A percentile compares a stretch with the other conserved stretches of the same genome.
Evolutionary conservation across 768 basidiomycete genomes (phyloP).

Genomic region (Chiua virens): DNA sequence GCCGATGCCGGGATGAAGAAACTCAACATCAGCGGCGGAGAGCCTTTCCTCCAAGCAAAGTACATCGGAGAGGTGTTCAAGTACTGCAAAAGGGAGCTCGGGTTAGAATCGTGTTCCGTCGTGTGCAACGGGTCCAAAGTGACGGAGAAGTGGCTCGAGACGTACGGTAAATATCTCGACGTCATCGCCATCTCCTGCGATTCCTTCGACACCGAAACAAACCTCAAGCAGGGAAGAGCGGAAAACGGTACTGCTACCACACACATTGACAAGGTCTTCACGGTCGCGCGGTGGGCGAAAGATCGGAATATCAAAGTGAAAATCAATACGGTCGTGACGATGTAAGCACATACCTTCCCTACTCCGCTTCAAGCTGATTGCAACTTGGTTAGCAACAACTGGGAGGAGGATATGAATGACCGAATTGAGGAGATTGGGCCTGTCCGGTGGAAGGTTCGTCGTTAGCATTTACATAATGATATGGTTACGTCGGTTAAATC

Average conservation of each 20-base stretch:
- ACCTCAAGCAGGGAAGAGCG: constrained; percentile 27
- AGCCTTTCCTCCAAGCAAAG: too few relatives aligned
- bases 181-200: constrained; percentile 40
- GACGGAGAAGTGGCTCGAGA: constrained; percentile 36
- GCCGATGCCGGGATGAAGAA: constrained; percentile 34
- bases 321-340: constrained; percentile 33
- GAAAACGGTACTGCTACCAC: constrained; percentile 26
- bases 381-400: constrained; percentile 26
- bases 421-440: constrained; percentile 27
- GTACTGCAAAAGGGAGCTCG: constrained; percentile 33
- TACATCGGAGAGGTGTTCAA: constrained; percentile 35
- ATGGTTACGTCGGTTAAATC: not conserved
- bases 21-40: constrained; percentile 35
- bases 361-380: not conserved
- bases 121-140: constrained; percentile 35
- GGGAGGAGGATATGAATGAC: constrained; percentile 37
- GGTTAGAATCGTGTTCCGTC: constrained; percentile 29
- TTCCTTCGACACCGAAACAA: constrained; percentile 33
- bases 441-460: constrained; percentile 36
- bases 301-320: too few relatives aligned
- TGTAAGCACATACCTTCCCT: not conserved
- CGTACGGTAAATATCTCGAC: constrained; percentile 36
- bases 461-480: not conserved
- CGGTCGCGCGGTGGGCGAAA: too few relatives aligned
- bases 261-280: constrained; percentile 29